These are phyloP conservation scores for Trematosphaeria pertusa DNA, from an alignment of 2,329 filamentous ascomycete genomes.

Conservation along the genomic window DNA sequence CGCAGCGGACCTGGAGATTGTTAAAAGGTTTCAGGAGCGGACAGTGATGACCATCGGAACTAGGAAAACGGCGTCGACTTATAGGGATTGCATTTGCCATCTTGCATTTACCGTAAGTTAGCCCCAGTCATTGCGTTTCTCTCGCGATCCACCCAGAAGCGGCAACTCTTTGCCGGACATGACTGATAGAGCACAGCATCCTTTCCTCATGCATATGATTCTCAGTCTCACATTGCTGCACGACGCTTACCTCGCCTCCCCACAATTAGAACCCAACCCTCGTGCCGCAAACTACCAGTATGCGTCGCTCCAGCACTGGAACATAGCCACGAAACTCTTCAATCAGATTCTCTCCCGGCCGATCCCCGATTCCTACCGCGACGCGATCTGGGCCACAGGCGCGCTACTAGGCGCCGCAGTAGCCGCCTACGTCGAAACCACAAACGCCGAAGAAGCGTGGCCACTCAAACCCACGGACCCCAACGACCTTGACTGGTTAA, in stretches of 20 bases:
- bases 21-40: constrained; percentile 54
- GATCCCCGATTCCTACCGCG: constrained; percentile 50
- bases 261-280: constrained; percentile 14
- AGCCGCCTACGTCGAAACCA: constrained; percentile 55
- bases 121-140: background rate
- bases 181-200: constrained; percentile 45
- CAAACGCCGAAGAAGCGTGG: constrained; percentile 59
- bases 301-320: constrained; percentile 54
- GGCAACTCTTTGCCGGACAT: background rate
- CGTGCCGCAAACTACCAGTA: constrained; percentile 43
- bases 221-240: constrained; percentile 62
- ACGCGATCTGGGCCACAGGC: constrained; percentile 56
- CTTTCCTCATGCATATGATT: constrained; percentile 63
- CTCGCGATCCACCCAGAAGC: constrained; percentile 1
- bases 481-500: constrained; percentile 65
- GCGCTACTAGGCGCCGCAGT: constrained; percentile 56
- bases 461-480: constrained; percentile 56
- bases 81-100: constrained; percentile 45
- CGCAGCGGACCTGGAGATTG: constrained; percentile 32
- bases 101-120: constrained; percentile 52
- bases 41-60: constrained; percentile 53
- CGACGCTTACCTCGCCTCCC: constrained; percentile 53
- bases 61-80: constrained; percentile 37
- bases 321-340: constrained; percentile 58
- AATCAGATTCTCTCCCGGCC: constrained; percentile 51